Evolutionary conservation across 345 rosid species (phyloP).

Genomic region (Euphorbia pulcherrima): DNA sequence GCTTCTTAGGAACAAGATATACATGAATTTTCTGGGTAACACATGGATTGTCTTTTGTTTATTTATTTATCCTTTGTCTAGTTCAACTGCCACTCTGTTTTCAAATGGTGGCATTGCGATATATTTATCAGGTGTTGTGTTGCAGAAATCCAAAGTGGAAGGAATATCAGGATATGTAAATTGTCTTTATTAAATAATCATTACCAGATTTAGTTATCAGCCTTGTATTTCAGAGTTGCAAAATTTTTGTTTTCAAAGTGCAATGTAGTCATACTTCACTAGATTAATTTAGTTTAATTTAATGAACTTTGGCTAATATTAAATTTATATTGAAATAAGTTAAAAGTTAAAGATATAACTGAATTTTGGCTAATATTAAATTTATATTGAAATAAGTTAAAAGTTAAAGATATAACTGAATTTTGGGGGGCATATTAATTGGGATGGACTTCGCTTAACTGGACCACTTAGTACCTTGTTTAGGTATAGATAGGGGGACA

Average conservation of each 20-base stretch:
- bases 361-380: too few relatives aligned
- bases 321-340: too few relatives aligned
- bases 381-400: too few relatives aligned
- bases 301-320: too few relatives aligned
- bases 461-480: too few relatives aligned
- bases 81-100: constrained; percentile 34
- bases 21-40: constrained; percentile 13
- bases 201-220: constrained; percentile 1
- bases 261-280: neutral
- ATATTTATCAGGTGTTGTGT: constrained; percentile 20
- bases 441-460: too few relatives aligned
- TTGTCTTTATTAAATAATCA: constrained; percentile 18
- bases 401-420: too few relatives aligned
- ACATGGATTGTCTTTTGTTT: constrained; percentile 14
- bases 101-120: constrained; percentile 25
- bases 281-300: too few relatives aligned
- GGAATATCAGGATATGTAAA: constrained; percentile 36
- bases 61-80: constrained; percentile 13
- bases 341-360: too few relatives aligned
- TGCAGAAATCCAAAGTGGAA: constrained; percentile 14
- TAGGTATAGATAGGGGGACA: too few relatives aligned
- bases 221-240: neutral
- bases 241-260: neutral
- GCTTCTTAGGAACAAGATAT: constrained; percentile 21
- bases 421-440: too few relatives aligned